Evolutionary conservation across 2,329 filamentous ascomycete species (phyloP), one percentile per base, ranked within the genome.

Genomic region (Metarhizium rileyi): DNA sequence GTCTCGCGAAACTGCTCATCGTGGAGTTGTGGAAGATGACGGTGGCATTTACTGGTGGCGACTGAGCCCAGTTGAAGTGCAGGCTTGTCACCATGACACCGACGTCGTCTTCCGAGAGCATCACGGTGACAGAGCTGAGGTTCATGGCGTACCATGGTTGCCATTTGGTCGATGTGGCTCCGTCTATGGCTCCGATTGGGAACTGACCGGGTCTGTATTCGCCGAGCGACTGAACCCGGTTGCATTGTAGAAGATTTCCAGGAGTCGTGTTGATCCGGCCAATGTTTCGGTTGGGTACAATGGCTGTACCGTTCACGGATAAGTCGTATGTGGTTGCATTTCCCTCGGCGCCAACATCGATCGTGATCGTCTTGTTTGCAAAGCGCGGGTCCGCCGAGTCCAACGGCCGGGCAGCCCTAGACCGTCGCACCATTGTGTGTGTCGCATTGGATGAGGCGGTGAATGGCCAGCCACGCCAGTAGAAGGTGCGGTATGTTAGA

Each of bases 221-320:
- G 36, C 73, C 62, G 0, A 67, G 61, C 2, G 76, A 78, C 16
- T 61, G 62, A 0, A 76, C 75, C 1, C 79, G 71, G 4, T 70
- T 72, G 62, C 84, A 88, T 66, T 88, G 84, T 0, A 78, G 71
- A 26, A 86, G 69, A 60, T 88, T 87, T 8, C 75, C 75, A 0
- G 70, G 72, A 66, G 14, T 71, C 70, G 22, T 74, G 66, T 52
- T 75, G 76, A 50, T 77, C 74, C 20, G 74, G 71, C 8, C 47
- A 9, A 33, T 44, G 26, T 49, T 18, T 9, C 83, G 75, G 57
- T 86, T 87, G 0, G 68, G 66, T 7, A 87, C 58, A 0, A 72
- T 70, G 25, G 86, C 60, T 0, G 72, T 71, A 25, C 75, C 68
- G 41, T 75, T 73, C 3, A 70, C 60, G 12, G 68, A 61, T 2